Evolutionary conservation across 2,329 filamentous ascomycete species (phyloP).

Genomic region (Epichloe amarillans): DNA sequence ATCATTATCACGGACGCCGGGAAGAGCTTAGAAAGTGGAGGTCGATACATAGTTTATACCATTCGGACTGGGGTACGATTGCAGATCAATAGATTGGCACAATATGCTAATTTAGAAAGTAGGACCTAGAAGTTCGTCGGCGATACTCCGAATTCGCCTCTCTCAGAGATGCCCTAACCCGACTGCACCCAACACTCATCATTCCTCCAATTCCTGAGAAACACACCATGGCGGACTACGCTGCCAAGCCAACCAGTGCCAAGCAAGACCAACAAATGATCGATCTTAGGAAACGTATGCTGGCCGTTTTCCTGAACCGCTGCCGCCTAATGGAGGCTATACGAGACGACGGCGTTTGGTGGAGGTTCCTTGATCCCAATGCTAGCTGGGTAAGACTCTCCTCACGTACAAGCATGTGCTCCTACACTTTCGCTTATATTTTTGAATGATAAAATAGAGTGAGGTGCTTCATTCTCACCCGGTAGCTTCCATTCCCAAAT

Average conservation of each 20-base stretch:
- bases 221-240: constrained; percentile 97
- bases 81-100: not conserved
- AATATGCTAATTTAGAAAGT: constrained; percentile 2
- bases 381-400: constrained; percentile 72
- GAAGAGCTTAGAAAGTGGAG: constrained; percentile 85
- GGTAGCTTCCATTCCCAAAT: constrained; percentile 82
- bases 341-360: constrained; percentile 87
- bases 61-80: constrained; percentile 79
- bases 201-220: constrained; percentile 97
- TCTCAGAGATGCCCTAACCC: constrained; percentile 73
- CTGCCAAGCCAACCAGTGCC: constrained; percentile 91
- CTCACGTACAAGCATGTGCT: not conserved
- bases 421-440: constrained; percentile 10
- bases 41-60: constrained; percentile 92
- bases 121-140: constrained; percentile 91
- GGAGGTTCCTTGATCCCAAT: constrained; percentile 94
- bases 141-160: constrained; percentile 96
- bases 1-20: constrained; percentile 91
- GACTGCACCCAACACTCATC: constrained; percentile 86
- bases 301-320: constrained; percentile 87
- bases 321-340: constrained; percentile 89
- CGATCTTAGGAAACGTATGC: constrained; percentile 90
- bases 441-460: constrained; percentile 38
- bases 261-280: constrained; percentile 97
- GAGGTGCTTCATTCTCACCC: constrained; percentile 93